Percentiles rank a stretch among this genome's conserved stretches.
phyloP scores from a whole-genome alignment of 176 grass and related monocot species.

The Cocos nucifera region DNA sequence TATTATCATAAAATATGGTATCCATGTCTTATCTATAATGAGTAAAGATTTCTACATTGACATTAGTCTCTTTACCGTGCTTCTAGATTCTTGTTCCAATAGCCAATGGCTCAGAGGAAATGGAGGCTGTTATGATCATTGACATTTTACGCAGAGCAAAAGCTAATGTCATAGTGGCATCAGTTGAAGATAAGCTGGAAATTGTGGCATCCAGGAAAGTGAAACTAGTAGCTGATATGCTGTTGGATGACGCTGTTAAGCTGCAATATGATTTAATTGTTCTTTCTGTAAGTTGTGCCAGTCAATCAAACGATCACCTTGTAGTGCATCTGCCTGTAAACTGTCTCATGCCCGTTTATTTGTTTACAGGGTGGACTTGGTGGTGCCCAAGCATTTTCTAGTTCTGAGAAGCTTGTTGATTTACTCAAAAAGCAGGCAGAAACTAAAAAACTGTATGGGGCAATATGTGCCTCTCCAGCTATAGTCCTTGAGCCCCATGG shows the following conservation, averaged over 20 bases:
- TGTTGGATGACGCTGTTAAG: slow-evolving; percentile 61
- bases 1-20: too few species aligned
- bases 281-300: slow-evolving; percentile 47
- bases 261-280: slow-evolving; percentile 87
- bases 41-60: not conserved
- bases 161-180: slow-evolving; percentile 68
- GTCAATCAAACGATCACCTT: too few species aligned
- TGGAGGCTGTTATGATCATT: slow-evolving; percentile 78
- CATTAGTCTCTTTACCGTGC: not conserved
- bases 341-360: not conserved
- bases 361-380: slow-evolving; percentile 49
- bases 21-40: too few species aligned
- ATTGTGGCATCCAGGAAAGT: slow-evolving; percentile 68
- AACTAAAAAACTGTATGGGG: slow-evolving; percentile 60
- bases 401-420: slow-evolving; percentile 47
- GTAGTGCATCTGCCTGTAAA: slow-evolving; percentile 42
- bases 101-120: slow-evolving; percentile 95
- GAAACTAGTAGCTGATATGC: slow-evolving; percentile 73
- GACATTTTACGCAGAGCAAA: slow-evolving; percentile 71
- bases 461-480: slow-evolving; percentile 82
- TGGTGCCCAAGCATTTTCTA: slow-evolving; percentile 60
- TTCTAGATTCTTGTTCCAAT: slow-evolving; percentile 82
- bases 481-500: slow-evolving; percentile 65
- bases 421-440: slow-evolving; percentile 64
- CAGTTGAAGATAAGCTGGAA: slow-evolving; percentile 73